Evolutionary conservation across 345 rosid genomes (phyloP), one percentile per base, ranked within the genome.

Genomic region (Cardamine chenopodiifolia): DNA sequence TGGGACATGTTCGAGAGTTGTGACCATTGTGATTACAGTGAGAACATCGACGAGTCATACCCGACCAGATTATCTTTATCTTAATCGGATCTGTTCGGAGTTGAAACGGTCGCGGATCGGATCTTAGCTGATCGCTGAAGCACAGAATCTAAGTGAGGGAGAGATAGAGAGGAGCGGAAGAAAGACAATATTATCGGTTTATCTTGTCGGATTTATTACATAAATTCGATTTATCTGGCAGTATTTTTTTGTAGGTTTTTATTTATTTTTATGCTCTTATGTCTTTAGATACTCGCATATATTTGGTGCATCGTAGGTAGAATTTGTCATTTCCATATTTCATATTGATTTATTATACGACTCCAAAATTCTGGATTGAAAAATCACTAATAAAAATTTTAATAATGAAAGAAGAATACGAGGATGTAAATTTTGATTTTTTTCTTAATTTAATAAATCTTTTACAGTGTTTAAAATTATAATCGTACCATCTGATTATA

Each of bases 21-120:
- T 96, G 99, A 28, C 99, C 99, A 83, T 96, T 89, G 89, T 89
- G 87, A 84, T 96, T 88, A 85, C 99, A 96, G 86, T 96, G 99
- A 69, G 98, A 96, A 78, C 99, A 96, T 34, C 98, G 94, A 58
- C 98, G 96, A 47, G 98, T 92, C 99, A 96, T 72, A 26, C 68
- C 70, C 9, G 31, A 61, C 31, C 32, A 32, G 71, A 44, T 53
- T 62, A 4, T 26, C 50, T 62, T 60, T 50, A 10, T 58, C 48
- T 58, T 5, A 72, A 25, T 44, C 78, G 78, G 78, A 78, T 73
- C 78, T 61, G 82, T 68, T 68, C 47, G 52, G 61, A 78, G 53
- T 52, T 20, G 70, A 53, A 53, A 47, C 66, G 61, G 72, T 28
- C 55, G 42, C 62, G 77, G 73, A 78, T 78, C 77, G 73, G 77